phyloP scores from a whole-genome alignment of 805 yeast species.

The Saccharomyces paradoxus region DNA sequence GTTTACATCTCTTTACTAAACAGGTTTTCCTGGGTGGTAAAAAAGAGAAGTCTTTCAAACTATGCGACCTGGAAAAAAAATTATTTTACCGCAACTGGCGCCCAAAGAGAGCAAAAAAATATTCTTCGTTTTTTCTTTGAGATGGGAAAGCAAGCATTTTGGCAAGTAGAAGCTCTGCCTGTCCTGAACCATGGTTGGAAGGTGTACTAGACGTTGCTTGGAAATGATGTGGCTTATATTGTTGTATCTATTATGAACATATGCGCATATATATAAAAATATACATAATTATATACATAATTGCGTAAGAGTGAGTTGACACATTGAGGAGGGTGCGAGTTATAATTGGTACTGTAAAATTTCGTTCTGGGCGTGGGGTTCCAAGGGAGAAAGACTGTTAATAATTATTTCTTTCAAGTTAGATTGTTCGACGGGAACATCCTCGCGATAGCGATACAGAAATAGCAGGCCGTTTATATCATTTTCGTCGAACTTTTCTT shows the following conservation, averaged over 20 bases:
- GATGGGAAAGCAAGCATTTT: not conserved
- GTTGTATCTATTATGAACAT: not conserved
- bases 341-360: slow-evolving; percentile 24
- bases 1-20: not conserved
- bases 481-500: slow-evolving; percentile 8
- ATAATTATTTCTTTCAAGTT: slow-evolving; percentile 17
- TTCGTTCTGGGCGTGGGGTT: slow-evolving; percentile 20
- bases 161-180: not conserved
- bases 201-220: not conserved
- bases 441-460: slow-evolving; percentile 6
- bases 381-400: slow-evolving; percentile 11
- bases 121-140: not conserved
- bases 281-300: not conserved
- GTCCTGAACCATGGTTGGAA: not conserved
- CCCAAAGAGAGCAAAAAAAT: not conserved
- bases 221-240: not conserved
- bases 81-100: not conserved
- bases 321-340: not conserved
- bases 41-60: not conserved
- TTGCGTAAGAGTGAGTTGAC: not conserved
- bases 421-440: slow-evolving; percentile 1
- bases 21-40: not conserved
- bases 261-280: not conserved
- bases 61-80: not conserved
- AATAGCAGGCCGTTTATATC: slow-evolving; percentile 15